These are phyloP conservation scores for Tricholoma furcatifolium DNA, from an alignment of 768 basidiomycete genomes.

Conservation along the genomic window DNA sequence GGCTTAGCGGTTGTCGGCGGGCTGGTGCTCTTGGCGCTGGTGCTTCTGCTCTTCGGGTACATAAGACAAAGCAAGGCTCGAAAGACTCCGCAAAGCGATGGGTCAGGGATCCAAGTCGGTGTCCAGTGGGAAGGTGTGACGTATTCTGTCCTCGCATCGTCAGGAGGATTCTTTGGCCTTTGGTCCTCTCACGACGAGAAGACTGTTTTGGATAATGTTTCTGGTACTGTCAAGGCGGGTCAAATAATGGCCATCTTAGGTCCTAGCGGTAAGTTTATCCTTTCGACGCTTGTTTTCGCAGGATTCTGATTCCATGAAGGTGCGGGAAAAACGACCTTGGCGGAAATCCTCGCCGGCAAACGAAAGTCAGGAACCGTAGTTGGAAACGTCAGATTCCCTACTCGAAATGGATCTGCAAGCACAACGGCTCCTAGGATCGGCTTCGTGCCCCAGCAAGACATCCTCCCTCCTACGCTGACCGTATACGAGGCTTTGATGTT, in stretches of 20 bases:
- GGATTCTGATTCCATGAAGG: constrained; percentile 31
- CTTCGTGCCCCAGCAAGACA: constrained; percentile 86
- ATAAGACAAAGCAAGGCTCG: constrained; percentile 62
- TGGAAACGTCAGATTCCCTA: constrained; percentile 63
- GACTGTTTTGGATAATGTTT: constrained; percentile 67
- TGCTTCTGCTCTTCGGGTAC: constrained; percentile 62
- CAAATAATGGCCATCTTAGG: constrained; percentile 92
- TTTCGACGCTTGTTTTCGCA: neutral
- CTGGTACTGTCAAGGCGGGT: constrained; percentile 72
- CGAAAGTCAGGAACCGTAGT: constrained; percentile 67
- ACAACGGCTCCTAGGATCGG: constrained; percentile 56
- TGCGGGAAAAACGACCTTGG: constrained; percentile 88
- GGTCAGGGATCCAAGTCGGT: constrained; percentile 50
- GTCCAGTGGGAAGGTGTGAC: constrained; percentile 69
- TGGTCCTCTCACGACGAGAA: constrained; percentile 44
- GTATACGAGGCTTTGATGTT: constrained; percentile 83
- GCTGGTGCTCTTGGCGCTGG: constrained; percentile 55
- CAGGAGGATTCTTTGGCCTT: constrained; percentile 12
- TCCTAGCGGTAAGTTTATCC: constrained; percentile 66
- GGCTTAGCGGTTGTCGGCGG: constrained; percentile 84
- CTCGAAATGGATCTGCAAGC: constrained; percentile 21
- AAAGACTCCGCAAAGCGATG: constrained; percentile 35
- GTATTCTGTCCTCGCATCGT: constrained; percentile 52
- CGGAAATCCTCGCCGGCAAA: constrained; percentile 88
- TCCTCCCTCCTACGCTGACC: constrained; percentile 77